Percentiles rank a stretch among this genome's conserved stretches.
Conservation (phyloP, 1,139 yeast genomes). For the Hemisphaericaspora subhashii region DNA sequence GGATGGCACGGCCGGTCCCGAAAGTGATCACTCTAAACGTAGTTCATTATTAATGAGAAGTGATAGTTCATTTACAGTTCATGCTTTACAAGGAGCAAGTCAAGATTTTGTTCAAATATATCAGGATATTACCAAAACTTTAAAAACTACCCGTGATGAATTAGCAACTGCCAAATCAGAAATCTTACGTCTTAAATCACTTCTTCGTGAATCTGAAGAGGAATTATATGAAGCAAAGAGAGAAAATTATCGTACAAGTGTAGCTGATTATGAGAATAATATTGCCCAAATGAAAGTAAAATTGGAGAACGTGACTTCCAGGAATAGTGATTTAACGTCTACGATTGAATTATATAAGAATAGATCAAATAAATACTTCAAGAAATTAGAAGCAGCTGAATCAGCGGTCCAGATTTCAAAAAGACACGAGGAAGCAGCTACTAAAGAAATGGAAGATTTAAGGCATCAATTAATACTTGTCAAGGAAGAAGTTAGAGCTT, state of each 20-base stretch:
- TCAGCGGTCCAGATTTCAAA: constrained; percentile 63
- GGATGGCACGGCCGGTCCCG: constrained; percentile 13
- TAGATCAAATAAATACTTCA: constrained; percentile 74
- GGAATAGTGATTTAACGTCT: constrained; percentile 52
- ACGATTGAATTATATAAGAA: constrained; percentile 63
- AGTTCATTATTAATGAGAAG: constrained; percentile 24
- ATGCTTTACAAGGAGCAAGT: constrained; percentile 20
- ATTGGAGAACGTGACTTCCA: constrained; percentile 52
- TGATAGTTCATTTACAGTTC: constrained; percentile 36
- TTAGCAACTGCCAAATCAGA: constrained; percentile 51
- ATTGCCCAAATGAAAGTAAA: constrained; percentile 47
- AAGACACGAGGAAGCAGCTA: constrained; percentile 60
- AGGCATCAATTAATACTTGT: constrained; percentile 53
- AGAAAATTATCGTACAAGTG: constrained; percentile 33
- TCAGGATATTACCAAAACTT: constrained; percentile 55
- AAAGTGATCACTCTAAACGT: not conserved
- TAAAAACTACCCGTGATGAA: constrained; percentile 51
- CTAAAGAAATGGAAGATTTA: constrained; percentile 56
- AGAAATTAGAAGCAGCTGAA: constrained; percentile 78
- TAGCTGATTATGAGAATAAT: constrained; percentile 42
- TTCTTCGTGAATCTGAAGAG: constrained; percentile 48
- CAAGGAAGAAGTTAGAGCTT: constrained; percentile 57
- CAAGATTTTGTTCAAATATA: constrained; percentile 53
- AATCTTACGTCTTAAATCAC: constrained; percentile 51
- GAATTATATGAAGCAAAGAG: constrained; percentile 44